A percentile compares a stretch with the other conserved stretches of the same genome.
These are phyloP conservation scores for Linnemannia exigua DNA, from an alignment of 192 early-diverging fungal genomes.

Conservation along the genomic window DNA sequence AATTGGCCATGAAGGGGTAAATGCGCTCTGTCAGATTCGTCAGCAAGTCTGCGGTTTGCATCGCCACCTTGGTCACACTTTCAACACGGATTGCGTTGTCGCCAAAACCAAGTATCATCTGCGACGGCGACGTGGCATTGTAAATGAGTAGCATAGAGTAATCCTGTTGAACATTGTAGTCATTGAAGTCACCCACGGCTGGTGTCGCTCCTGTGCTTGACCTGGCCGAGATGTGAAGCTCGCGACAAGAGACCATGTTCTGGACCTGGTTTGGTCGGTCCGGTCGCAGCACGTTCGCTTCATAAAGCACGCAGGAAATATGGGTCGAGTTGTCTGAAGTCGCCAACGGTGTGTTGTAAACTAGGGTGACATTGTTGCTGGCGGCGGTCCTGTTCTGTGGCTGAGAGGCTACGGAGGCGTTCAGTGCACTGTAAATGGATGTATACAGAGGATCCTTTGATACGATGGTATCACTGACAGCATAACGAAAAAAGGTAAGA, in stretches of 20 bases:
- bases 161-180: background rate
- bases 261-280: background rate
- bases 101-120: background rate
- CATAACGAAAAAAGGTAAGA: background rate
- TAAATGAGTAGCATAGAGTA: conserved; percentile 15
- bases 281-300: background rate
- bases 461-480: background rate
- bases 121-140: conserved; percentile 2
- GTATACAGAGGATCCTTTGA: conserved; percentile 1
- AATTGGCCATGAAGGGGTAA: background rate
- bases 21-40: conserved; percentile 9
- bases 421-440: conserved; percentile 7
- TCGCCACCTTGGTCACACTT: conserved; percentile 5
- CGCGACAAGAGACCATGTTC: conserved; percentile 26
- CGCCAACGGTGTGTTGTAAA: conserved; percentile 9
- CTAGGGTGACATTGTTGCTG: background rate
- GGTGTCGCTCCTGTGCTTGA: conserved; percentile 10
- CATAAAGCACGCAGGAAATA: conserved; percentile 4
- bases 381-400: background rate
- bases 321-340: conserved; percentile 17
- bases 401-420: background rate
- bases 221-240: conserved; percentile 13
- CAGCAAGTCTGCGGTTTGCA: conserved; percentile 3
- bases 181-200: background rate
- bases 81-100: background rate